These are phyloP conservation scores for Abortiporus biennis DNA, from an alignment of 1,284 basidiomycete species.

Conservation along the genomic window DNA sequence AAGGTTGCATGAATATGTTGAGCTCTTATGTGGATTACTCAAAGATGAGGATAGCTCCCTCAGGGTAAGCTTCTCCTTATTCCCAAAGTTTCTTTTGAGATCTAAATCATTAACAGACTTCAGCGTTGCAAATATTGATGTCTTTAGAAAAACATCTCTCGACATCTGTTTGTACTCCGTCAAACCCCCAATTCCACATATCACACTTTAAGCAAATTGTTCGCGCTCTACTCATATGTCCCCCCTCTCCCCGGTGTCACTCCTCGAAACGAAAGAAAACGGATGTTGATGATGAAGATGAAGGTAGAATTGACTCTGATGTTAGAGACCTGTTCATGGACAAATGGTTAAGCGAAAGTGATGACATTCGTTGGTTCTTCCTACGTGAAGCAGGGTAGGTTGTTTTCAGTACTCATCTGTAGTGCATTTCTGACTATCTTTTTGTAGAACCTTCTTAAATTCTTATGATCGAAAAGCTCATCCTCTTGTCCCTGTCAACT, in stretches of 20 bases:
- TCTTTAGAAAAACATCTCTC: constrained; percentile 79
- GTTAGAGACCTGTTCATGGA: constrained; percentile 61
- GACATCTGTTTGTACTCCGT: constrained; percentile 44
- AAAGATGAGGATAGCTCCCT: constrained; percentile 66
- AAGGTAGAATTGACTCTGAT: constrained; percentile 46
- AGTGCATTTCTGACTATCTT: constrained; percentile 13
- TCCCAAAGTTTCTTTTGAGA: not conserved
- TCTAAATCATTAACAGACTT: constrained; percentile 41
- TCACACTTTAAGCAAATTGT: constrained; percentile 66
- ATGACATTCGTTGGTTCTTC: constrained; percentile 93
- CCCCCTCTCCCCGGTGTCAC: constrained; percentile 38
- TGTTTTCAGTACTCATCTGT: constrained; percentile 4
- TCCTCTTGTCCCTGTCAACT: constrained; percentile 49
- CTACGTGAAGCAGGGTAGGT: constrained; percentile 78
- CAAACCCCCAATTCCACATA: constrained; percentile 57
- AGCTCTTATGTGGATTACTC: constrained; percentile 62
- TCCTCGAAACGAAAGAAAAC: constrained; percentile 14
- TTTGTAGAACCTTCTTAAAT: constrained; percentile 18
- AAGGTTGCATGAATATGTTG: constrained; percentile 59
- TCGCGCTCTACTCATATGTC: constrained; percentile 54
- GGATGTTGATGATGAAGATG: constrained; percentile 17
- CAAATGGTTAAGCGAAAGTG: constrained; percentile 74
- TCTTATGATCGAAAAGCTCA: constrained; percentile 25
- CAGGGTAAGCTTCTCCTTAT: constrained; percentile 36
- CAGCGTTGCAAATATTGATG: constrained; percentile 74